Evolutionary conservation across 495 filamentous ascomycete species (phyloP).

Genomic region (Rhizodiscina lignyota): DNA sequence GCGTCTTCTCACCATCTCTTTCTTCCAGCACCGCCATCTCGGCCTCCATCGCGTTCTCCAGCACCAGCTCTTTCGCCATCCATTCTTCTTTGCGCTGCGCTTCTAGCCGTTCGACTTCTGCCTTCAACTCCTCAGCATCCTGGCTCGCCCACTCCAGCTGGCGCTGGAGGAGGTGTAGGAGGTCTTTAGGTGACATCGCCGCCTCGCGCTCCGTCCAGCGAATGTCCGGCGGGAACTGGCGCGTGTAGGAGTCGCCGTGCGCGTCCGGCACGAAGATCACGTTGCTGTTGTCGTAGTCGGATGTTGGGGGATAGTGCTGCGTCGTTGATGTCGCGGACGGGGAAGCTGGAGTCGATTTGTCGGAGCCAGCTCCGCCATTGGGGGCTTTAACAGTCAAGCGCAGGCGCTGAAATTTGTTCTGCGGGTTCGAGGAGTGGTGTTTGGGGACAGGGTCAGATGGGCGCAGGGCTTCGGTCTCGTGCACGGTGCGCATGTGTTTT

Average conservation of each 20-base stretch:
- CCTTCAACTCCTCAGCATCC: constrained; percentile 43
- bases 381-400: constrained; percentile 12
- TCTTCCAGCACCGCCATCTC: no score
- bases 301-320: constrained; percentile 9
- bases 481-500: constrained; percentile 97
- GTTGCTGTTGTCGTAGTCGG: constrained; percentile 20
- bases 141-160: constrained; percentile 70
- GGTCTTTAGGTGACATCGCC: constrained; percentile 44
- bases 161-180: constrained; percentile 56
- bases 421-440: constrained; percentile 39
- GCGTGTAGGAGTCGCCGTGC: constrained; percentile 21
- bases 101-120: constrained; percentile 43
- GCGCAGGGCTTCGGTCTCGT: constrained; percentile 85
- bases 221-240: constrained; percentile 38
- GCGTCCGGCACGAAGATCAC: constrained; percentile 19
- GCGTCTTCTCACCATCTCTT: no score
- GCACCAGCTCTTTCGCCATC: constrained; percentile 60
- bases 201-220: constrained; percentile 62
- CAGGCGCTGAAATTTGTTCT: constrained; percentile 16
- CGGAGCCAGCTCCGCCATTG: constrained; percentile 2
- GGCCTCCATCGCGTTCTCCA: constrained; percentile 42
- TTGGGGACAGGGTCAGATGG: constrained; percentile 78
- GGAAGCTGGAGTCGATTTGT: constrained; percentile 9
- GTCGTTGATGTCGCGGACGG: constrained; percentile 9
- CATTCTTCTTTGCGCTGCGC: constrained; percentile 58